Evolutionary conservation across 2,329 filamentous ascomycete genomes (phyloP), one percentile per base, ranked within the genome.

Genomic region (Ophiocordyceps robertsii): DNA sequence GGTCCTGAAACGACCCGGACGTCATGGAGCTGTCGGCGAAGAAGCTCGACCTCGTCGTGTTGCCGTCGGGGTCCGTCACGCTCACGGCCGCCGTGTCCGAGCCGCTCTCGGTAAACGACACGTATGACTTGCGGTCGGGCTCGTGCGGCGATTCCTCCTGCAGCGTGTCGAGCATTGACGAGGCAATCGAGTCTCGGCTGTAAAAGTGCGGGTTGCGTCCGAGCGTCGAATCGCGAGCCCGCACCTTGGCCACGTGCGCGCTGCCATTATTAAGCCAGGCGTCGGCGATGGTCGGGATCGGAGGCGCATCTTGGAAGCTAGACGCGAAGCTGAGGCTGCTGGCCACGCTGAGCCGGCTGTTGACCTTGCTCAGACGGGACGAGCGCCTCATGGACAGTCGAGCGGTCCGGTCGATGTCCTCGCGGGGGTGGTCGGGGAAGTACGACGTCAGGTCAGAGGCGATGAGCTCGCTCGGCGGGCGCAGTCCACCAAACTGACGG

Each of bases 401-500:
- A 48, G 95, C 89, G 1, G 92, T 96, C 52, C 88, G 84, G 61
- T 96, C 92, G 57, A 98, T 95, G 53, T 94, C 87, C 58, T 95
- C 89, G 43, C 86, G 81, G 40, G 89, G 80, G 54, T 96, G 90
- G 55, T 94, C 88, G 0, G 92, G 92, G 71, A 98, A 98, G 68
- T 96, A 98, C 0, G 89, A 94, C 2, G 87, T 92, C 46, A 98
- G 69, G 58, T 98, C 92, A 19, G 92, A 94, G 24, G 90, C 90
- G 57, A 98, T 98, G 58, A 98, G 76, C 67, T 98, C 92, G 65
- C 90, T 96, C 2, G 92, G 92, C 16, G 92, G 92, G 52, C 92
- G 75, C 49, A 92, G 80, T 30, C 90, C 90, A 54, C 93, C 92
- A 63, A 96, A 96, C 49, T 84, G 82, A 49, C 84, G 80, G 38